Conservation (phyloP, 2,329 filamentous ascomycete genomes). For the Chaetomium strumarium region DNA sequence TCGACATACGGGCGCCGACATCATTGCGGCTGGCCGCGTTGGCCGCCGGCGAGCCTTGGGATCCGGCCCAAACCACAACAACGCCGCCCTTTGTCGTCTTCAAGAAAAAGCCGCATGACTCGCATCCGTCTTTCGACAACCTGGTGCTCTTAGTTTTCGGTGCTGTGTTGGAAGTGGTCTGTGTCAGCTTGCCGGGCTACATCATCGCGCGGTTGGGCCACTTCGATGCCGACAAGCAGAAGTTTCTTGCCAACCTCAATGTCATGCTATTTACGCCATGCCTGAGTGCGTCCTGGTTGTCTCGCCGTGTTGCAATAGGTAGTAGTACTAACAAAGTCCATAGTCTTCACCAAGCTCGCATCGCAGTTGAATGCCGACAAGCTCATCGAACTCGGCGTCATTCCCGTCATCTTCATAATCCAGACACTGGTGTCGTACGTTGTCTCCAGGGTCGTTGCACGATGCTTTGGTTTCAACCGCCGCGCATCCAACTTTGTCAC, state of each 20-base stretch:
- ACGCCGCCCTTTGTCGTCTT: conserved; percentile 38
- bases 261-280: conserved; percentile 95
- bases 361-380: conserved; percentile 91
- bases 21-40: conserved; percentile 38
- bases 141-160: conserved; percentile 83
- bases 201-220: conserved; percentile 84
- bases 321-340: neutral
- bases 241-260: conserved; percentile 94
- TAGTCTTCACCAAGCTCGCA: conserved; percentile 94
- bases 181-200: conserved; percentile 89
- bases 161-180: conserved; percentile 91
- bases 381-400: conserved; percentile 82
- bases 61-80: conserved; percentile 24
- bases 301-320: neutral
- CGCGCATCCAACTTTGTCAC: conserved; percentile 90
- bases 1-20: conserved; percentile 35
- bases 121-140: conserved; percentile 61
- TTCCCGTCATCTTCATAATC: conserved; percentile 86
- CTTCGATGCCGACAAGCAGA: conserved; percentile 93
- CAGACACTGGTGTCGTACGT: conserved; percentile 83
- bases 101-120: conserved; percentile 36
- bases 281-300: conserved; percentile 57
- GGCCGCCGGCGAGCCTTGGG: conserved; percentile 19
- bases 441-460: conserved; percentile 65
- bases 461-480: conserved; percentile 73